A percentile compares a stretch with the other conserved stretches of the same genome.
Evolutionary conservation across 2,329 filamentous ascomycete species (phyloP).

Genomic region (Botrytis deweyae): DNA sequence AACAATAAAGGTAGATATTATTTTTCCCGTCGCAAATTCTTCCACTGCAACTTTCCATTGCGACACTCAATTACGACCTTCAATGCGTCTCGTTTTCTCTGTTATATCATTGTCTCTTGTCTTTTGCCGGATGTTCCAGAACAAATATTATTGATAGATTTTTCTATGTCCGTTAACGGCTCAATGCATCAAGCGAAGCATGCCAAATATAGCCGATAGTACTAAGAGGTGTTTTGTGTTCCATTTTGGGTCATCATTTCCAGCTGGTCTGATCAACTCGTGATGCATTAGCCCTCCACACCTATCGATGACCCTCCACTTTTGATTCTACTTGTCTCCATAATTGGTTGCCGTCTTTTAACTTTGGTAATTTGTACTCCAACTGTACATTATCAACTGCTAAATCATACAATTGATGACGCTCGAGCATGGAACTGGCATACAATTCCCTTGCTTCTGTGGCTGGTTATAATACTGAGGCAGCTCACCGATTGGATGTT

Average conservation of each 20-base stretch:
- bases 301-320: constrained; percentile 36
- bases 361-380: constrained; percentile 32
- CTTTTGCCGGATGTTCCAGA: not conserved
- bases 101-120: not conserved
- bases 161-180: constrained; percentile 37
- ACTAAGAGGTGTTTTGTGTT: constrained; percentile 32
- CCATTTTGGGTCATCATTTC: constrained; percentile 39
- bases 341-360: constrained; percentile 27
- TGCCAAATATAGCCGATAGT: constrained; percentile 23
- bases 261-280: constrained; percentile 31
- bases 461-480: constrained; percentile 27
- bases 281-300: constrained; percentile 39
- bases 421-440: constrained; percentile 24
- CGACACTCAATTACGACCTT: not conserved
- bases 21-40: not conserved
- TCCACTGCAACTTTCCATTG: not conserved
- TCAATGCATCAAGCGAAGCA: constrained; percentile 28
- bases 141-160: not conserved
- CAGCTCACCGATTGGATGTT: constrained; percentile 29
- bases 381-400: constrained; percentile 26
- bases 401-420: constrained; percentile 26
- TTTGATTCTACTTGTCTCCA: constrained; percentile 37
- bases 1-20: not conserved
- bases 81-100: not conserved
- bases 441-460: constrained; percentile 24